phyloP scores from a whole-genome alignment of 139 green algal genomes.

The Volvox reticuliferus region DNA sequence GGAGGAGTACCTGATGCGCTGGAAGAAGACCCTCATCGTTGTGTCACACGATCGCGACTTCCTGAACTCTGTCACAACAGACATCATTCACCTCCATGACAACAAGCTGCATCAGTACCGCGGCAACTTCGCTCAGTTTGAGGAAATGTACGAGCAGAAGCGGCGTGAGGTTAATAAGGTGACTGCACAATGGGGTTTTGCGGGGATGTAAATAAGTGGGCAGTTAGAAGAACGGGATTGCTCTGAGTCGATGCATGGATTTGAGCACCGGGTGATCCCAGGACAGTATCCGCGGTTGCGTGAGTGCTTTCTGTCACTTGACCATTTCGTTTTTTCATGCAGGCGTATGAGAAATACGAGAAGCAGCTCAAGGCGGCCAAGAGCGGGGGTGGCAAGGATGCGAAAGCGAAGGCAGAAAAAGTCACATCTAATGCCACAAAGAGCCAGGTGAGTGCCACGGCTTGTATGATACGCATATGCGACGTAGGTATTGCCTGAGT shows the following conservation, averaged over 20 bases:
- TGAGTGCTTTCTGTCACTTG: too few relatives aligned
- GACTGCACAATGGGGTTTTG: background rate
- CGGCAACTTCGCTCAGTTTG: constrained; percentile 85
- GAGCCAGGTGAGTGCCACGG: constrained; percentile 8
- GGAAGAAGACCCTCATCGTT: constrained; percentile 99
- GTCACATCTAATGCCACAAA: constrained; percentile 66
- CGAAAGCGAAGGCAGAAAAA: constrained; percentile 78
- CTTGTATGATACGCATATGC: too few relatives aligned
- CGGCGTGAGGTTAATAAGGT: constrained; percentile 89
- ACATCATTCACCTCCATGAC: constrained; percentile 99
- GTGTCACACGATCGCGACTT: constrained; percentile 99
- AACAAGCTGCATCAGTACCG: constrained; percentile 75
- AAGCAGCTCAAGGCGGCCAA: constrained; percentile 96
- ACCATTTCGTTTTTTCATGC: background rate
- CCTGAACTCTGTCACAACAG: constrained; percentile 98
- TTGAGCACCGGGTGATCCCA: too few relatives aligned
- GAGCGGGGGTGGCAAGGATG: constrained; percentile 64
- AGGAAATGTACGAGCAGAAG: constrained; percentile 99
- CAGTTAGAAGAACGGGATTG: too few relatives aligned
- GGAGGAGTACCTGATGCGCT: constrained; percentile 93
- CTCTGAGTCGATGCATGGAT: too few relatives aligned
- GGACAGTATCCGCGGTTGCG: too few relatives aligned
- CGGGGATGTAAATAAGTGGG: too few relatives aligned
- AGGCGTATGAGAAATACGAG: constrained; percentile 85
- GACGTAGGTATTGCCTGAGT: too few relatives aligned